A percentile compares a stretch with the other conserved stretches of the same genome.
Conservation (phyloP, 202 grass and related monocot genomes). For the Bolboschoenoplectus hybrid region DNA sequence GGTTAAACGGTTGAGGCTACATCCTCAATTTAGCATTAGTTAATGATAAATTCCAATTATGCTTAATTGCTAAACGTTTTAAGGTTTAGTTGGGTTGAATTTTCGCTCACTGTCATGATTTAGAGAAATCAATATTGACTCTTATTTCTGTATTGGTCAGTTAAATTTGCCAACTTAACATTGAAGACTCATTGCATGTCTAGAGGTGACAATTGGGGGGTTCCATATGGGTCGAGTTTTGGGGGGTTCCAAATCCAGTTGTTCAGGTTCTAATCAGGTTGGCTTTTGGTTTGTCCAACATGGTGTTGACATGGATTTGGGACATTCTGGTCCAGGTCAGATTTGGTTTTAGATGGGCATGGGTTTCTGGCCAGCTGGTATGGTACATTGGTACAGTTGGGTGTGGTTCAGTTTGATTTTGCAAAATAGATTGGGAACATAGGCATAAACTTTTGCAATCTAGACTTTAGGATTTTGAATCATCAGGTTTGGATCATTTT, state of each 20-base stretch:
- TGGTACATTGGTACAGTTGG: not conserved
- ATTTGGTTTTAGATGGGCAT: not conserved
- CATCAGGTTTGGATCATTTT: not conserved
- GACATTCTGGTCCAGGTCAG: not conserved
- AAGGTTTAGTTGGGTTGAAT: too few species aligned
- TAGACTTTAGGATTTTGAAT: not conserved
- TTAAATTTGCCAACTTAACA: too few species aligned
- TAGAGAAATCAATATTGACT: too few species aligned
- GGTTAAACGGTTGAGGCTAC: not conserved
- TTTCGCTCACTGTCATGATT: too few species aligned
- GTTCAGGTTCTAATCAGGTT: not conserved
- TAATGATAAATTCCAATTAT: not conserved
- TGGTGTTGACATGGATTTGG: not conserved
- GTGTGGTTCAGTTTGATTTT: not conserved
- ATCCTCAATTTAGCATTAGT: not conserved
- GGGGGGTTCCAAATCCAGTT: not conserved
- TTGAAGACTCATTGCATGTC: too few species aligned
- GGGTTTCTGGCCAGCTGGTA: not conserved
- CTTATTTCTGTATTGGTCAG: too few species aligned
- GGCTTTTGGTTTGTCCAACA: not conserved
- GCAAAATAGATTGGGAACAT: not conserved
- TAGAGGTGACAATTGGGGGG: too few species aligned
- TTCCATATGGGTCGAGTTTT: not conserved
- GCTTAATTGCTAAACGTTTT: not conserved
- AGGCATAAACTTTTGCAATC: not conserved